Evolutionary conservation across 2,329 filamentous ascomycete genomes (phyloP).

Genomic region (Aspergillus ochraceoroseus): DNA sequence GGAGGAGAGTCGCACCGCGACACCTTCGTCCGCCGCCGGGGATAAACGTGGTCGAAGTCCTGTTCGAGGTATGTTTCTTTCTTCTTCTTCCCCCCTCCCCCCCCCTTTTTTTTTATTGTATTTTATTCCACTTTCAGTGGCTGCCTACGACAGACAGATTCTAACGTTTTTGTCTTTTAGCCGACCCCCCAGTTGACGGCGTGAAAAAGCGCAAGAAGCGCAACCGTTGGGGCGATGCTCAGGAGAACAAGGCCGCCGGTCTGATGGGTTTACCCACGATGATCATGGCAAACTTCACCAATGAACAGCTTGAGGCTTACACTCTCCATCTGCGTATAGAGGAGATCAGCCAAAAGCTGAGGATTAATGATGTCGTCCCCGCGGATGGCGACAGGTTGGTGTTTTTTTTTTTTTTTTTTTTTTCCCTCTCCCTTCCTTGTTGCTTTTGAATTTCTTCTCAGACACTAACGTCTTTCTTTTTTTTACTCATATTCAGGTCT

Average conservation of each 20-base stretch:
- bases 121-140: too few species aligned
- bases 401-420: slow-evolving; percentile 15
- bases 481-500: slow-evolving; percentile 63
- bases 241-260: slow-evolving; percentile 97
- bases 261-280: slow-evolving; percentile 96
- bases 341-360: slow-evolving; percentile 98
- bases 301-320: slow-evolving; percentile 95
- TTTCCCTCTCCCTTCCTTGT: too few species aligned
- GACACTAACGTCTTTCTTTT: slow-evolving; percentile 16
- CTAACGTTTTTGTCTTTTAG: slow-evolving; percentile 27
- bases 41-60: slow-evolving; percentile 91
- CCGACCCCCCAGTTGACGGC: slow-evolving; percentile 61
- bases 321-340: slow-evolving; percentile 94
- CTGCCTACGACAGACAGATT: too few species aligned
- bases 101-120: background rate
- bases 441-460: too few species aligned
- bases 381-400: slow-evolving; percentile 89
- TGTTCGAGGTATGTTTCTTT: slow-evolving; percentile 60
- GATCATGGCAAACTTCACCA: slow-evolving; percentile 96
- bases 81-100: too few species aligned
- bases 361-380: slow-evolving; percentile 97
- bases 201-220: slow-evolving; percentile 92
- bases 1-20: slow-evolving; percentile 44
- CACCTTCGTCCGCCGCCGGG: slow-evolving; percentile 45
- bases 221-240: slow-evolving; percentile 95